Base-by-base conservation (phyloP, 805 yeast species). In the Kuraishia capsulata region DNA sequence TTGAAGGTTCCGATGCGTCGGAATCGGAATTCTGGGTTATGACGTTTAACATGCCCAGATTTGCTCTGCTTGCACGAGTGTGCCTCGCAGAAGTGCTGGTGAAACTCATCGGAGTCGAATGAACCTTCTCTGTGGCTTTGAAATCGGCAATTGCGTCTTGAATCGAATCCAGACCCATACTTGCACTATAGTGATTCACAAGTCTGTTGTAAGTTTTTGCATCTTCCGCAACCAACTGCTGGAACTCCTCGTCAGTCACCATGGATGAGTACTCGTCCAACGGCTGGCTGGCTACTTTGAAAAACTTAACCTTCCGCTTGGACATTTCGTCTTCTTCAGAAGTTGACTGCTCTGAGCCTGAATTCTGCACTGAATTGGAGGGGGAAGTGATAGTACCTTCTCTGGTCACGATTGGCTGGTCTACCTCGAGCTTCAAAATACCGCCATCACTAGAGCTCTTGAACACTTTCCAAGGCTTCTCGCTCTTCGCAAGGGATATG, bases 231-330 rank as follows among this genome's bases (percentile, higher is more conserved):
- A 64, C 56, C 5, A 59, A 45, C 10, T 47, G 29, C 9, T 35
- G 39, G 39, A 66, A 63, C 35, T 65, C 69, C 6, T 51, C 52
- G 6, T 46, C 41, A 3, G 63, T 47, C 3, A 56, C 23, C 6
- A 64, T 43, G 4, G 64, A 58, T 0, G 61, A 46, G 33, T 53
- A 44, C 2, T 61, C 61, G 37, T 59, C 61, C 21, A 57, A 38
- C n/a, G n/a, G n/a, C n/a, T n/a, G n/a, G n/a, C n/a, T n/a, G n/a
- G n/a, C n/a, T n/a, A n/a, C n/a, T n/a, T n/a, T n/a, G n/a, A n/a
- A n/a, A n/a, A n/a, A n/a, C n/a, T n/a, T n/a, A n/a, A n/a, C n/a
- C n/a, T n/a, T n/a, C n/a, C n/a, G n/a, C n/a, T n/a, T n/a, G n/a
- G n/a, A n/a, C n/a, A n/a, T n/a, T n/a, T n/a, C n/a, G n/a, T n/a